phyloP scores from a whole-genome alignment of 1,284 basidiomycete species.

The Ustanciosporium gigantosporum region DNA sequence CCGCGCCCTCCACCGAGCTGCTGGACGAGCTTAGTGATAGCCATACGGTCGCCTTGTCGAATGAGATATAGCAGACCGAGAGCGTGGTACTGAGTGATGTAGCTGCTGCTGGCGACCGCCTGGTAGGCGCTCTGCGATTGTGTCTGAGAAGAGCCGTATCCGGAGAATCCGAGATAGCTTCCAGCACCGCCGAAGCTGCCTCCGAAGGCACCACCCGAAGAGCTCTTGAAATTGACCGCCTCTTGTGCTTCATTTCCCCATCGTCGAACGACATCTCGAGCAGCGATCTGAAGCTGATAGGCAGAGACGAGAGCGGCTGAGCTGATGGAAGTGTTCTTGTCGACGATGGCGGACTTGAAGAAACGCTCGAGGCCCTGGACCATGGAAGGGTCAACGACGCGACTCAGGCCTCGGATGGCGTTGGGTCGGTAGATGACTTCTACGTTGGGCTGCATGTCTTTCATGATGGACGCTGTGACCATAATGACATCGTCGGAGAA shows the following conservation, averaged over 20 bases:
- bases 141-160: constrained; percentile 36
- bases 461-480: constrained; percentile 99
- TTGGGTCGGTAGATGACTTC: constrained; percentile 99
- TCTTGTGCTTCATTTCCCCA: constrained; percentile 99
- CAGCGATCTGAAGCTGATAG: constrained; percentile 91
- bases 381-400: constrained; percentile 97
- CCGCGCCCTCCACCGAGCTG: constrained; percentile 65
- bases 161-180: constrained; percentile 58
- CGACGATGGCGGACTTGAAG: constrained; percentile 99
- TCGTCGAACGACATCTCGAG: constrained; percentile 80
- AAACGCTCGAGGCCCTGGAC: constrained; percentile 97
- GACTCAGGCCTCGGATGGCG: constrained; percentile 91
- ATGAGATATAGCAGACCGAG: constrained; percentile 92
- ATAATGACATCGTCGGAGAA: constrained; percentile 98
- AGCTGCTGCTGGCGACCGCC: constrained; percentile 68
- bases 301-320: constrained; percentile 95
- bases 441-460: constrained; percentile 99
- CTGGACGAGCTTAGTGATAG: constrained; percentile 98
- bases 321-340: constrained; percentile 92
- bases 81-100: constrained; percentile 96
- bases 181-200: constrained; percentile 64
- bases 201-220: constrained; percentile 23
- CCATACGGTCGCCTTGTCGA: constrained; percentile 96
- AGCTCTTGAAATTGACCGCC: constrained; percentile 71
- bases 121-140: constrained; percentile 72